A percentile compares a stretch with the other conserved stretches of the same genome.
Evolutionary conservation across 768 basidiomycete genomes (phyloP).

Genomic region (Hygrocybe coccinea): DNA sequence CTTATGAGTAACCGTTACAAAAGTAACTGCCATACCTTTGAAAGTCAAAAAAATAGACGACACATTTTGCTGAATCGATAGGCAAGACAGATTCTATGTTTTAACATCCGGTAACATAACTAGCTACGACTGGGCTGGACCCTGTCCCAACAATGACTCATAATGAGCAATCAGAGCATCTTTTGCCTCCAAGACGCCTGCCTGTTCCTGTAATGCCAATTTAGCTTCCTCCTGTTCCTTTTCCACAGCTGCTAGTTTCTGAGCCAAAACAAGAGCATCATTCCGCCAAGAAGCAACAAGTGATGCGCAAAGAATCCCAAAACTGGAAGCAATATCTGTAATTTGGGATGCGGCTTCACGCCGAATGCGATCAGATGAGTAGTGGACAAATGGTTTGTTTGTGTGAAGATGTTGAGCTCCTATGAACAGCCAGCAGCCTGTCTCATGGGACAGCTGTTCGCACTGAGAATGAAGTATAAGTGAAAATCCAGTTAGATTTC

Average conservation of each 20-base stretch:
- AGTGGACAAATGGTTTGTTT: slow-evolving; percentile 4
- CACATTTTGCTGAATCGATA: too few species aligned
- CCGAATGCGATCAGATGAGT: slow-evolving; percentile 7
- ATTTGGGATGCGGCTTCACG: slow-evolving; percentile 9
- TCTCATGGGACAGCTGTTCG: slow-evolving; percentile 5
- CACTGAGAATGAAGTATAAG: not conserved
- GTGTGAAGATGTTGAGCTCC: slow-evolving; percentile 7
- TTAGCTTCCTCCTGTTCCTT: not conserved
- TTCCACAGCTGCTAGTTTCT: slow-evolving; percentile 4
- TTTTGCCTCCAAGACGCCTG: not conserved
- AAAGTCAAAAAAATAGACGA: too few species aligned
- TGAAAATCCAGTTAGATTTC: not conserved
- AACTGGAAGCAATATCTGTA: slow-evolving; percentile 2
- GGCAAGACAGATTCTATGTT: too few species aligned
- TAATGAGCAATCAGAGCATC: slow-evolving; percentile 1
- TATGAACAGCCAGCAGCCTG: slow-evolving; percentile 8
- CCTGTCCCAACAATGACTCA: not conserved
- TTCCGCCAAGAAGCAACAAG: slow-evolving; percentile 1
- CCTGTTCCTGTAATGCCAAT: not conserved
- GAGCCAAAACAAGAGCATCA: slow-evolving; percentile 7
- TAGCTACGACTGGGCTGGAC: too few species aligned
- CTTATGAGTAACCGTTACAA: too few species aligned
- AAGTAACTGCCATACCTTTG: too few species aligned
- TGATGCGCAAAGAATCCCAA: not conserved
- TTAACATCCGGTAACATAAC: too few species aligned